A percentile compares a stretch with the other conserved stretches of the same genome.
Conservation (phyloP, 225 moss, liverwort and hornwort species). For the Sphagnum tenellum region DNA sequence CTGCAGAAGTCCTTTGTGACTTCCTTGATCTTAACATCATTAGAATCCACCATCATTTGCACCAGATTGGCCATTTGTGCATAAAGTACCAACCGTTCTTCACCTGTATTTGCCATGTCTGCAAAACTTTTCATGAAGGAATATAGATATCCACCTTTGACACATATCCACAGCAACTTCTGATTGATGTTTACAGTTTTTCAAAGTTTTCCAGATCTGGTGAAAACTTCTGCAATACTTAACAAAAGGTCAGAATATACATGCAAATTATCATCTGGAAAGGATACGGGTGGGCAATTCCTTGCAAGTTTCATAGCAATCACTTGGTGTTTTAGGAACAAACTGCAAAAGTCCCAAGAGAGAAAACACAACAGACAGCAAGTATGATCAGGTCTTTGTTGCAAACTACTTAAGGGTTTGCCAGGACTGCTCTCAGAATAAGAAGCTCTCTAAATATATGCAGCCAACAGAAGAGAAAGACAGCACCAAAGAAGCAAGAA, state of each 20-base stretch:
- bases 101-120: constrained; percentile 68
- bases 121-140: constrained; percentile 30
- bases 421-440: too few relatives aligned
- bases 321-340: constrained; percentile 44
- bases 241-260: too few relatives aligned
- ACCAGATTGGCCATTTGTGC: constrained; percentile 91
- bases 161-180: too few relatives aligned
- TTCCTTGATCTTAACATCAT: constrained; percentile 63
- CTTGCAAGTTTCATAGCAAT: constrained; percentile 67
- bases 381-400: too few relatives aligned
- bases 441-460: too few relatives aligned
- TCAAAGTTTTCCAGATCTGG: too few relatives aligned
- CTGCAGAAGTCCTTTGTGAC: constrained; percentile 56
- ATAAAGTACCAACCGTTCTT: constrained; percentile 72
- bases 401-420: too few relatives aligned
- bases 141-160: background rate
- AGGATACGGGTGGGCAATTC: constrained; percentile 95
- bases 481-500: constrained; percentile 3
- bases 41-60: constrained; percentile 49
- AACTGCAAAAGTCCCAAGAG: constrained; percentile 32
- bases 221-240: too few relatives aligned
- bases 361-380: background rate
- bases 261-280: background rate
- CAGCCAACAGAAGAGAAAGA: background rate
- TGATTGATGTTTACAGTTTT: too few relatives aligned